Evolutionary conservation across 139 green algal genomes (phyloP), one percentile per base, ranked within the genome.

Genomic region (Picochlorum sp.): DNA sequence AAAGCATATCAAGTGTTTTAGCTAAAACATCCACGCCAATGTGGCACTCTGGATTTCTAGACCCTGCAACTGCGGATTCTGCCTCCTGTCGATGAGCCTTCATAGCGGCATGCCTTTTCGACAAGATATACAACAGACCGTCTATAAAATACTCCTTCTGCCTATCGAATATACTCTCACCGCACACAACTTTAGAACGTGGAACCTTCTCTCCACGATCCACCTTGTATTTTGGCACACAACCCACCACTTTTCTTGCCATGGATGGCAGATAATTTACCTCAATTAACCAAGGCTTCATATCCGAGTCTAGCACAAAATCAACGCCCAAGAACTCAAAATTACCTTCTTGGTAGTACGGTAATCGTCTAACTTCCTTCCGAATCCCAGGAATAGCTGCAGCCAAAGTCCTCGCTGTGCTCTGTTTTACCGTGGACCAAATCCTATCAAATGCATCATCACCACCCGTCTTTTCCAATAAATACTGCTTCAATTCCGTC

Each of bases 311-410:
- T 28, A 92, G 37, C 56, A 92, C 49, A 59, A 90, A 87, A 65
- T 92, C 85, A 0, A 87, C 15, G 0, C 85, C 85, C 34, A 90
- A 57, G 26, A 88, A 50, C 62, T 89, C 76, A 45, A 87, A 80
- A 51, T 65, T 21, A 41, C 60, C 38, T 54, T 69, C 54, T 7
- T 38, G 23, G 34, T 15, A 20, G 34, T 30, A 2, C 34, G 51
- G 13, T 31, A 41, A 60, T 21, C 63, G 44, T 8, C 60, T 37
- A 59, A 67, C 24, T 16, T 45, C 56, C 13, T 31, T 50, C 16
- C 67, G 45, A 54, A 77, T 47, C 3, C 20, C n/a, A 15, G 49
- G 69, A 55, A 75, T 16, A 4, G 45, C 77, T 5, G 77, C 65
- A 18, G 74, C 77, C 54, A 79, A 66, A 5, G 57, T 49, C 47